Conservation (phyloP, 306 rosid genomes). For the Glycine soja region DNA sequence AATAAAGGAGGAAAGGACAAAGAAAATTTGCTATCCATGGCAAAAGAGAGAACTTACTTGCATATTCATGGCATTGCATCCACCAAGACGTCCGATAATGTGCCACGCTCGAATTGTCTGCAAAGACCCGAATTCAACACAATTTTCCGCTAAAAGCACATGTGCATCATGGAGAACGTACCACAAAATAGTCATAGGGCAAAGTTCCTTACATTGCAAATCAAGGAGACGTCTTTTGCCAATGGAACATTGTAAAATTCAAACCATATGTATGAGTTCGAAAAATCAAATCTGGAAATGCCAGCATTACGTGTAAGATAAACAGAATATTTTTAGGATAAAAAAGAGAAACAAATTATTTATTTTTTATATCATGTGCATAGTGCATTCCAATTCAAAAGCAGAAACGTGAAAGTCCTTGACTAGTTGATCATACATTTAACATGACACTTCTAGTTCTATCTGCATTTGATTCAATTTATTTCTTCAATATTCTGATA, state of each 20-base stretch:
- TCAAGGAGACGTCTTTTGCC: slow-evolving; percentile 74
- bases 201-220: slow-evolving; percentile 78
- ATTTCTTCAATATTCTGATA: background rate
- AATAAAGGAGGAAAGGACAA: background rate
- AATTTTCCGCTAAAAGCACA: slow-evolving; percentile 7
- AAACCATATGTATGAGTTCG: slow-evolving; percentile 89
- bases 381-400: slow-evolving; percentile 7
- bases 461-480: background rate
- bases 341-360: background rate
- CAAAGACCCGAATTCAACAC: slow-evolving; percentile 47
- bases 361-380: background rate
- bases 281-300: slow-evolving; percentile 76
- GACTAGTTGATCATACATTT: background rate
- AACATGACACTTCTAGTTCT: background rate
- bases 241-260: slow-evolving; percentile 85
- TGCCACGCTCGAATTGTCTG: slow-evolving; percentile 91
- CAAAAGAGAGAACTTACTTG: slow-evolving; percentile 62
- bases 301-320: slow-evolving; percentile 21
- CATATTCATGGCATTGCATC: slow-evolving; percentile 96
- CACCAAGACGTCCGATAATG: slow-evolving; percentile 88
- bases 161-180: slow-evolving; percentile 11
- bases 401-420: slow-evolving; percentile 4
- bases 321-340: slow-evolving; percentile 11
- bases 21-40: background rate
- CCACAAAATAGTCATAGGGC: slow-evolving; percentile 28